A percentile compares a stretch with the other conserved stretches of the same genome.
These are phyloP conservation scores for Schrenkiella parvula DNA, from an alignment of 345 rosid genomes.

Conservation along the genomic window DNA sequence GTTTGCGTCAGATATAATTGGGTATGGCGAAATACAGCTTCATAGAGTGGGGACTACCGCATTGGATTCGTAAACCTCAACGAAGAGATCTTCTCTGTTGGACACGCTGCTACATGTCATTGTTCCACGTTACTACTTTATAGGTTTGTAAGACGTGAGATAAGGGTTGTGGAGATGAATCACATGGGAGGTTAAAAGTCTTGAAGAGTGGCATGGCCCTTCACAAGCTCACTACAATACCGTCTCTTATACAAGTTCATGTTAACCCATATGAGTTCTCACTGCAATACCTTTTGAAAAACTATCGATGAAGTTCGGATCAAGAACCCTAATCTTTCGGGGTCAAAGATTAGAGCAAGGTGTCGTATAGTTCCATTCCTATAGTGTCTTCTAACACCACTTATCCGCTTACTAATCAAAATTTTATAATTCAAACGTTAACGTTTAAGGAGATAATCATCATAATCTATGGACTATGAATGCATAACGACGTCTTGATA, in stretches of 20 bases:
- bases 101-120: neutral
- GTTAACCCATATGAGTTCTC: neutral
- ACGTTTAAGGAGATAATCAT: neutral
- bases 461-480: neutral
- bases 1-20: slow-evolving; percentile 4
- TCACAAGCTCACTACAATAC: neutral
- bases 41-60: slow-evolving; percentile 17
- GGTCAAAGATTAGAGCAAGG: too few species aligned
- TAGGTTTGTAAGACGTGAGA: neutral
- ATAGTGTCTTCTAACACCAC: neutral
- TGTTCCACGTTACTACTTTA: slow-evolving; percentile 9
- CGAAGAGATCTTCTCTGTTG: neutral
- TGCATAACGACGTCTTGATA: neutral
- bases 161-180: slow-evolving; percentile 19
- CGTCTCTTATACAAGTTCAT: neutral
- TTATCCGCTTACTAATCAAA: neutral
- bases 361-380: too few species aligned
- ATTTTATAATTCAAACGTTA: neutral
- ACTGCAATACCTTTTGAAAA: neutral
- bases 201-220: slow-evolving; percentile 5
- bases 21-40: slow-evolving; percentile 8
- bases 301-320: neutral
- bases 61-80: slow-evolving; percentile 22
- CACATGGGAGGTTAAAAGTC: slow-evolving; percentile 28
- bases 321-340: neutral